Conservation (phyloP, 352 stramenopile genomes). For the Hyphochytrium catenoides region DNA sequence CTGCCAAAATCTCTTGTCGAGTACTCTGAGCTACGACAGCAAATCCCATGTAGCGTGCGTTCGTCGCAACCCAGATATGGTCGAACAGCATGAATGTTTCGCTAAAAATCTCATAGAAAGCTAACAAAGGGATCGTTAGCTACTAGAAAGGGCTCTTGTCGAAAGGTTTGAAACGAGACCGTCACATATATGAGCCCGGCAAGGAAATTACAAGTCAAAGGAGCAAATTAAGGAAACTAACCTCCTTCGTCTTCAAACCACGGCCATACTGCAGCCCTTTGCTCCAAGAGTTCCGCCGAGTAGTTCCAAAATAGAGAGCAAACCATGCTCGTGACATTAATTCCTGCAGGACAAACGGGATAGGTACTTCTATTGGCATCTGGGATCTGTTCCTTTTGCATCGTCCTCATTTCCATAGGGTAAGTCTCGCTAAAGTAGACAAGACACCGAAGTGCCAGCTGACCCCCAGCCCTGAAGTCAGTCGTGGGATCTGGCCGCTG, state of each 20-base stretch:
- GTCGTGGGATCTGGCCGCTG: slow-evolving; percentile 54
- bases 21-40: no score
- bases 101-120: slow-evolving; percentile 2
- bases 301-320: slow-evolving; percentile 48
- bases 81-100: slow-evolving; percentile 54
- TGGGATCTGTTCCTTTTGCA: slow-evolving; percentile 45
- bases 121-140: neutral
- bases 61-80: slow-evolving; percentile 53
- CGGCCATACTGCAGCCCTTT: slow-evolving; percentile 33
- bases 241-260: slow-evolving; percentile 33
- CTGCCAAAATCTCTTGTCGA: no score
- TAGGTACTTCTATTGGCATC: slow-evolving; percentile 52
- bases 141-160: neutral
- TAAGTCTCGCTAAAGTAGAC: slow-evolving; percentile 49
- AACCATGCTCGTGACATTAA: slow-evolving; percentile 60
- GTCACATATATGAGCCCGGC: no score
- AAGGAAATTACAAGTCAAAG: no score
- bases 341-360: slow-evolving; percentile 45
- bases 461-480: slow-evolving; percentile 47
- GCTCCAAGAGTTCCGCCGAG: slow-evolving; percentile 32
- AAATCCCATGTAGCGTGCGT: slow-evolving; percentile 57
- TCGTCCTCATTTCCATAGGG: slow-evolving; percentile 20
- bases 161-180: no score
- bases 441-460: slow-evolving; percentile 46
- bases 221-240: slow-evolving; percentile 34